Conservation (phyloP, 768 basidiomycete species). For the Butyriboletus loyo region DNA sequence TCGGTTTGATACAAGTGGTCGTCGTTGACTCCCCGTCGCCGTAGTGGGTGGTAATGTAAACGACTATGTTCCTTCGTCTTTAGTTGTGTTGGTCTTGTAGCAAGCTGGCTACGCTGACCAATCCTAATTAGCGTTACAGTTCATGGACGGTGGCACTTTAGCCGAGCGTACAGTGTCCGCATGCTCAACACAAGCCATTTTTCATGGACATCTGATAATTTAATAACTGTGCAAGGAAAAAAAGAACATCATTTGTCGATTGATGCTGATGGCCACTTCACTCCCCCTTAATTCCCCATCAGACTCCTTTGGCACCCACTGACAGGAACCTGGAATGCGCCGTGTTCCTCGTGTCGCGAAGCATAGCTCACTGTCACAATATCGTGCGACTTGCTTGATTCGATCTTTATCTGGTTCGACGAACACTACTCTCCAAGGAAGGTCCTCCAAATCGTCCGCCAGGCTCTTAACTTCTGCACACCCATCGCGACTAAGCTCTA, state of each 20-base stretch:
- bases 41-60: not conserved
- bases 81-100: not conserved
- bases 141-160: too few relatives aligned
- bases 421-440: not conserved
- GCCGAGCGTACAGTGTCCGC: too few relatives aligned
- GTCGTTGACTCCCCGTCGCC: not conserved
- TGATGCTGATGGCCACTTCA: too few relatives aligned
- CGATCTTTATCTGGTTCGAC: not conserved
- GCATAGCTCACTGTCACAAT: not conserved
- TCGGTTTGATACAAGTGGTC: not conserved
- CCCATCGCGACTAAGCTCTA: too few relatives aligned
- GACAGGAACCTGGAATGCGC: not conserved
- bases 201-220: too few relatives aligned
- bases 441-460: not conserved
- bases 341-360: not conserved
- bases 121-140: too few relatives aligned
- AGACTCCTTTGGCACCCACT: not conserved
- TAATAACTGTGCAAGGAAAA: too few relatives aligned
- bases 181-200: too few relatives aligned
- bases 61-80: not conserved
- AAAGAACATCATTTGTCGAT: too few relatives aligned
- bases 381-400: rapidly evolving
- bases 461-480: not conserved
- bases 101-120: not conserved
- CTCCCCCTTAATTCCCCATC: too few relatives aligned